Percentiles rank a stretch among this genome's conserved stretches.
These are phyloP conservation scores for Trichoderma afroharzianum DNA, from an alignment of 2,329 filamentous ascomycete species.

Conservation along the genomic window DNA sequence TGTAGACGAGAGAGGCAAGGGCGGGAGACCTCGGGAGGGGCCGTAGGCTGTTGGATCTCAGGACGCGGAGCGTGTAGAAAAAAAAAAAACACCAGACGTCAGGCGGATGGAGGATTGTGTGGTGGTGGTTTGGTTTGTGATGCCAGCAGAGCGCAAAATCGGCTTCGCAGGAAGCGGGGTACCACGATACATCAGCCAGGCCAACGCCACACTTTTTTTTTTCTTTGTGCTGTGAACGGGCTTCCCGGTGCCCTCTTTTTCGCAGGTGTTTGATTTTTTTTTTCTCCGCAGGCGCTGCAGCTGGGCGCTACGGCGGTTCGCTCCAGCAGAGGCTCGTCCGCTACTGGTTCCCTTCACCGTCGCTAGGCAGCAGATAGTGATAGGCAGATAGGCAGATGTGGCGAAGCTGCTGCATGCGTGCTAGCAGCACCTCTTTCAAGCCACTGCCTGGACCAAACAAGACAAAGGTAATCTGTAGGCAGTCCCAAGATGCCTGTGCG, in stretches of 20 bases:
- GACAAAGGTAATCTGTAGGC: neutral
- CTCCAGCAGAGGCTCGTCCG: neutral
- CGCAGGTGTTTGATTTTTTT: neutral
- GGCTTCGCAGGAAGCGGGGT: conserved; percentile 19
- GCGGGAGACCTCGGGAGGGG: neutral
- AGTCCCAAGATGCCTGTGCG: neutral
- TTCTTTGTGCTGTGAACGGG: neutral
- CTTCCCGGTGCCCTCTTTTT: neutral
- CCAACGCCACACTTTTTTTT: conserved; percentile 16
- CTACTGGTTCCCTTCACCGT: neutral
- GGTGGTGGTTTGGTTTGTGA: conserved; percentile 17
- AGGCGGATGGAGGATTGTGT: conserved; percentile 5
- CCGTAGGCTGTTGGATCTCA: conserved; percentile 9
- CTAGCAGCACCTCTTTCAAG: neutral
- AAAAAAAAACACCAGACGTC: neutral
- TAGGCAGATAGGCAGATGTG: conserved; percentile 9
- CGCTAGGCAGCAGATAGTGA: neutral
- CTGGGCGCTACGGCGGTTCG: neutral
- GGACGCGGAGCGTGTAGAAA: neutral
- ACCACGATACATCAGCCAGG: conserved; percentile 15
- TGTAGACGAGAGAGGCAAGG: neutral
- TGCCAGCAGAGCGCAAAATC: conserved; percentile 19
- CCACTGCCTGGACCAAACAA: neutral
- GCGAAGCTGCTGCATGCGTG: conserved; percentile 12
- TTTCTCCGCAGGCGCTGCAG: conserved; percentile 9